Percentiles rank a stretch among this genome's conserved stretches.
Conservation (phyloP, 1,139 yeast genomes). For the Taphrina populina region DNA sequence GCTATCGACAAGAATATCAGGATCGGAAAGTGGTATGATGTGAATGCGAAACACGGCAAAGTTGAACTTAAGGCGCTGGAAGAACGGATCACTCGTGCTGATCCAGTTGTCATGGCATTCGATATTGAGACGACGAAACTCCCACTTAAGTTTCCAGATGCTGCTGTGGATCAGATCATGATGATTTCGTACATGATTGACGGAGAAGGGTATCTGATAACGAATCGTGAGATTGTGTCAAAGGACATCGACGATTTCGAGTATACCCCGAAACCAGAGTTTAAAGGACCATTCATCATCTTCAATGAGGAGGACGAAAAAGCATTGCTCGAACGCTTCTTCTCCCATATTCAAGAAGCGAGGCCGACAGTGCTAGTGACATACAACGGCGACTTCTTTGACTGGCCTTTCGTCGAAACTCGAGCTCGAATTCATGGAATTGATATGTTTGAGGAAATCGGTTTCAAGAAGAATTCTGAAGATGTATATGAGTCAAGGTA, state of each 20-base stretch:
- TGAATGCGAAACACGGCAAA: slow-evolving; percentile 61
- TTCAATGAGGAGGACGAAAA: slow-evolving; percentile 88
- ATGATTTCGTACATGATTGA: slow-evolving; percentile 99
- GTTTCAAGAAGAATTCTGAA: slow-evolving; percentile 84
- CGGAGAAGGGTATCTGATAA: slow-evolving; percentile 90
- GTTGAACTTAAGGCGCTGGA: slow-evolving; percentile 60
- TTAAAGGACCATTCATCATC: slow-evolving; percentile 82
- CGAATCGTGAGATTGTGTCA: slow-evolving; percentile 89
- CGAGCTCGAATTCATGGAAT: slow-evolving; percentile 80
- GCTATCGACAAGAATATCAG: slow-evolving; percentile 81
- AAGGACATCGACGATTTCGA: slow-evolving; percentile 96
- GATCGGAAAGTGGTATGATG: slow-evolving; percentile 95
- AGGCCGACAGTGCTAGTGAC: slow-evolving; percentile 95
- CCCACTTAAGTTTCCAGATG: slow-evolving; percentile 92
- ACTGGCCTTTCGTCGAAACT: slow-evolving; percentile 97
- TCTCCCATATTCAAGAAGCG: slow-evolving; percentile 83
- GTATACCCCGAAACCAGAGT: slow-evolving; percentile 95
- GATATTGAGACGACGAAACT: slow-evolving; percentile 98
- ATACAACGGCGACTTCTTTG: slow-evolving; percentile 97
- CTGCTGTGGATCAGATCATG: slow-evolving; percentile 91
- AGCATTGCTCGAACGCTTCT: slow-evolving; percentile 69
- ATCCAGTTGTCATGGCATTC: slow-evolving; percentile 93
- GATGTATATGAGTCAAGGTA: slow-evolving; percentile 90
- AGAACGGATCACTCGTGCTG: slow-evolving; percentile 89
- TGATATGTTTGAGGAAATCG: slow-evolving; percentile 89